Base-by-base conservation (phyloP, 2,329 filamentous ascomycete genomes). In the Helotiales sp. region DNA sequence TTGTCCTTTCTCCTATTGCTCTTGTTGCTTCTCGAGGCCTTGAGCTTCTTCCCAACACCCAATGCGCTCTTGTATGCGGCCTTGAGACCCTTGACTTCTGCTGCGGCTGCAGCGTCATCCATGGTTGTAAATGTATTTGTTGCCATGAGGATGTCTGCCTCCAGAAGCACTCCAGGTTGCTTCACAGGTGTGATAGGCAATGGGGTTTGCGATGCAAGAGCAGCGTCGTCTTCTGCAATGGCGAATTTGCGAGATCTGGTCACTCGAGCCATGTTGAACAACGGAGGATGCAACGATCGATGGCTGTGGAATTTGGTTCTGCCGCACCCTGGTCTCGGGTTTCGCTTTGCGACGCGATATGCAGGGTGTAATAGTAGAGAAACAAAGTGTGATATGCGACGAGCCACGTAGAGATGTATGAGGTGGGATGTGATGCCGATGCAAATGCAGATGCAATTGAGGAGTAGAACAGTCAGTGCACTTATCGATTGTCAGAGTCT, bases 51-150 rank as follows among this genome's bases (percentile, higher is more conserved):
- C 22, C 62, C 69, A 58, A 64, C 61, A 1, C 76, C 73, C 66
- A 77, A 72, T 43, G 75, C 75, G 55, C 54, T 71, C 63, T 73
- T 71, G 68, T 77, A 78, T 26, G 75, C 76, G 52, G 75, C 75
- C 65, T 78, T 78, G 28, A 78, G 69, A 45, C 69, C 69, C 63
- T 75, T 76, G 34, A 77, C 58, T 55, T 77, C 72, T 26, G 70
- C 69, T 26, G 71, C 71, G 10, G 74, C 59, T 20, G 66, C 58
- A 47, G 67, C 64, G 10, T 73, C 74, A 49, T 74, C 70, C 34
- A 47, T 62, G 28, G 24, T 62, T 26, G 67, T 43, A 32, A 70
- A 67, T 22, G 67, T 65, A 40, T 69, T 69, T 37, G 61, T 50
- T 20, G 62, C 52, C 68, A 74, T 72, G 37, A 59, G n/a, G 63